phyloP scores from a whole-genome alignment of 2,329 filamentous ascomycete genomes.

The Fusarium subtropicale region DNA sequence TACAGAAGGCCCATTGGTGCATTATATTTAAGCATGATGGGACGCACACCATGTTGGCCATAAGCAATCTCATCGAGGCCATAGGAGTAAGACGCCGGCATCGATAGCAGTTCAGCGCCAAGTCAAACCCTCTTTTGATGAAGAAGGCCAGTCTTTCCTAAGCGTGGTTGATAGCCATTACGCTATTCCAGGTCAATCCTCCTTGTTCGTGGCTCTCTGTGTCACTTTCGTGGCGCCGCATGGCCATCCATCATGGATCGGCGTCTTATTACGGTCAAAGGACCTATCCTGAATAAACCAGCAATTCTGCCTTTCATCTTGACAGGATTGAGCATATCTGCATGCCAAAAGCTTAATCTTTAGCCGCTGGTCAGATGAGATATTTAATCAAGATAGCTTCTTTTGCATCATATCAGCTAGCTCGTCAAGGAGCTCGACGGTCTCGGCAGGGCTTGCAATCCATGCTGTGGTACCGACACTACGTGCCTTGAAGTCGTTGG shows the following conservation, averaged over 20 bases:
- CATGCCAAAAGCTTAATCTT: neutral
- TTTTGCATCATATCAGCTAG: conserved; percentile 67
- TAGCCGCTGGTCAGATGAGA: neutral
- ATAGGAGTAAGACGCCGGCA: neutral
- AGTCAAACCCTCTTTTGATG: neutral
- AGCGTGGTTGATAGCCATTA: neutral
- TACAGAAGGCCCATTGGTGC: neutral
- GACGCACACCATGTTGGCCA: too few relatives aligned
- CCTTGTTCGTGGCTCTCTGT: neutral
- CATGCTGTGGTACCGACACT: conserved; percentile 94
- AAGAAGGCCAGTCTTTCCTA: neutral
- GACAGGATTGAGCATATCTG: neutral
- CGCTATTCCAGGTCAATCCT: neutral
- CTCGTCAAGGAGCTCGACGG: conserved; percentile 89
- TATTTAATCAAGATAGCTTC: conserved; percentile 45
- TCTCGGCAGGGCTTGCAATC: conserved; percentile 94
- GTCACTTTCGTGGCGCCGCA: neutral
- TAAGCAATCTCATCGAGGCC: neutral
- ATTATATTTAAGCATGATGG: too few relatives aligned
- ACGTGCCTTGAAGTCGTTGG: conserved; percentile 96
- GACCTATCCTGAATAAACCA: neutral
- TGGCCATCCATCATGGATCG: neutral
- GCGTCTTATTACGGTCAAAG: neutral
- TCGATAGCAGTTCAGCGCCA: neutral
- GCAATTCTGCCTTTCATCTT: neutral